A percentile compares a stretch with the other conserved stretches of the same genome.
Conservation (phyloP, 768 basidiomycete genomes). For the Clathrus columnatus region DNA sequence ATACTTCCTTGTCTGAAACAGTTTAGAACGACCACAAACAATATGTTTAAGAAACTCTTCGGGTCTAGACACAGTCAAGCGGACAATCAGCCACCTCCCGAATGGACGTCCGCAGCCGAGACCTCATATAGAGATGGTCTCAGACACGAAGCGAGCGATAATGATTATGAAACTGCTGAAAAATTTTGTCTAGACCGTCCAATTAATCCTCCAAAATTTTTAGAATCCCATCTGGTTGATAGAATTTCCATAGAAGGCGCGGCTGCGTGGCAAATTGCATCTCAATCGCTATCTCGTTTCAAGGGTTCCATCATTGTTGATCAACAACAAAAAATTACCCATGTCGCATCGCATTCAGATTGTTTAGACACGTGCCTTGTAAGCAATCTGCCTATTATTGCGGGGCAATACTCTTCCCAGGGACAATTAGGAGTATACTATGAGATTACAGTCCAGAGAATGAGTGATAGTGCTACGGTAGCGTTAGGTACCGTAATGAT, state of each 20-base stretch:
- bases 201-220: conserved; percentile 32
- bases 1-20: neutral
- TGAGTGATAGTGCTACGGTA: conserved; percentile 42
- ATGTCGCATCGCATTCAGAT: conserved; percentile 30
- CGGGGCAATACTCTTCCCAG: conserved; percentile 44
- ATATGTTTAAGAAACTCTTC: neutral
- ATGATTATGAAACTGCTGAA: conserved; percentile 45
- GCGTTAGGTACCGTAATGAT: conserved; percentile 57
- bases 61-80: neutral
- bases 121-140: conserved; percentile 38
- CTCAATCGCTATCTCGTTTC: conserved; percentile 34
- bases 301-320: conserved; percentile 33
- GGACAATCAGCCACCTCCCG: conserved; percentile 26
- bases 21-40: neutral
- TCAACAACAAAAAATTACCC: conserved; percentile 23
- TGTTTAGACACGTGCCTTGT: conserved; percentile 48
- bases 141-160: conserved; percentile 46
- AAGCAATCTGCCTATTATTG: conserved; percentile 52
- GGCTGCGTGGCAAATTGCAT: conserved; percentile 45
- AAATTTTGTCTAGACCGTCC: conserved; percentile 38
- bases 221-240: conserved; percentile 47
- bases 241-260: conserved; percentile 38
- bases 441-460: conserved; percentile 46
- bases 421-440: conserved; percentile 54
- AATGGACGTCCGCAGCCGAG: conserved; percentile 56